Base-by-base conservation (phyloP, 345 rosid genomes). In the Eucalyptus cladocalyx region DNA sequence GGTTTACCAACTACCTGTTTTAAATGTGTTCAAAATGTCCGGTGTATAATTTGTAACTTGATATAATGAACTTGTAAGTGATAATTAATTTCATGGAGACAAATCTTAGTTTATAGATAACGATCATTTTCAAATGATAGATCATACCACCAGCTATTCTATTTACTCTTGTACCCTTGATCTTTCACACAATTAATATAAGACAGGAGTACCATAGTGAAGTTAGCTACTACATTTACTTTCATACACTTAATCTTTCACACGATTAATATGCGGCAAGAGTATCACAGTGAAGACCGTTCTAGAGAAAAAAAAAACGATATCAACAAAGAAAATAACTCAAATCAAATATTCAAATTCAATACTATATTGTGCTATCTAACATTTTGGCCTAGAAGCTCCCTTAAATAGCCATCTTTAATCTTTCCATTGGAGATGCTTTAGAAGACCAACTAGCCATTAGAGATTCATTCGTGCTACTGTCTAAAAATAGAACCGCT, bases 121-220 rank as follows among this genome's bases (percentile, higher is more conserved):
- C 2, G 0, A 19, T 53, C 58, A 53, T 53, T 53, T 53, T 53
- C 58, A 7, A 3, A 19, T 0, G 1, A 53, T 19, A 19, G 24
- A 7, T 53, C 58, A 53, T 1, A 19, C 2, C 24, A 8, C 58
- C 2, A 8, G 26, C 11, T 19, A 53, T 3, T 21, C 0, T 19
- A 53, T 8, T 53, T 53, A 53, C 2, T 4, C 58, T 19, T 8
- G 11, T 53, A 53, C 58, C 9, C 58, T 53, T 53, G 58, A 53
- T 53, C 26, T 53, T 53, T 53, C 0, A 1, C 24, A 19, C 4
- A 0, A 53, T 19, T 19, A 53, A 53, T 53, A 53, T 3, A 51
- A 0, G 9, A 3, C 3, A 18, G 0, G 54, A 51, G 21, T 7
- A 18, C 1, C 23, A 53, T 0, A 53, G 4, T 7, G 23, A 53